Evolutionary conservation across 2,329 filamentous ascomycete species (phyloP).

Genomic region (Pseudogymnoascus sp.): DNA sequence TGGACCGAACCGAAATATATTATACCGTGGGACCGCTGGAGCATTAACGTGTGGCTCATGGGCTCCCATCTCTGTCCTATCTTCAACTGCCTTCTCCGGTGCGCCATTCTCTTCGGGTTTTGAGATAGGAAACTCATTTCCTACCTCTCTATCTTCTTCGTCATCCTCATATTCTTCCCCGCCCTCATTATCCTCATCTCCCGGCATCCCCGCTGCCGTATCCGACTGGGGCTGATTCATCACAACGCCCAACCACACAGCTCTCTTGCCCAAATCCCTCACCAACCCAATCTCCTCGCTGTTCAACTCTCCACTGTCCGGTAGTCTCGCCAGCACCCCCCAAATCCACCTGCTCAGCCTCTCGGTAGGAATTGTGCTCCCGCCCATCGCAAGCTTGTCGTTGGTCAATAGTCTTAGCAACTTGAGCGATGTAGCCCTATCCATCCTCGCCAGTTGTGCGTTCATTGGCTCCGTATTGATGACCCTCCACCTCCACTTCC

Average conservation of each 20-base stretch:
- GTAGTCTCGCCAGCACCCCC: conserved; percentile 68
- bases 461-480: conserved; percentile 47
- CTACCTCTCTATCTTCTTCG: conserved; percentile 8
- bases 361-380: conserved; percentile 30
- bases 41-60: neutral
- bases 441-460: conserved; percentile 53
- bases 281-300: conserved; percentile 68
- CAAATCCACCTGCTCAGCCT: conserved; percentile 72
- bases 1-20: neutral
- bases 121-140: neutral
- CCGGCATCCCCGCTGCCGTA: conserved; percentile 31
- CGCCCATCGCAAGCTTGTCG: conserved; percentile 35
- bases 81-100: conserved; percentile 21
- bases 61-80: conserved; percentile 12
- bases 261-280: conserved; percentile 70
- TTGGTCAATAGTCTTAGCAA: conserved; percentile 49
- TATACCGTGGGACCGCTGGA: neutral
- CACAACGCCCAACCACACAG: conserved; percentile 42
- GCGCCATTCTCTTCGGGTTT: conserved; percentile 14
- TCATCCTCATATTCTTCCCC: neutral
- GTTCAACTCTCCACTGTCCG: conserved; percentile 64
- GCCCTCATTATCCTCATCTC: conserved; percentile 30
- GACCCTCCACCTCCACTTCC: conserved; percentile 44
- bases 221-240: conserved; percentile 27
- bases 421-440: conserved; percentile 55